phyloP scores from a whole-genome alignment of 176 grass and related monocot genomes.

The Oryza nivara region DNA sequence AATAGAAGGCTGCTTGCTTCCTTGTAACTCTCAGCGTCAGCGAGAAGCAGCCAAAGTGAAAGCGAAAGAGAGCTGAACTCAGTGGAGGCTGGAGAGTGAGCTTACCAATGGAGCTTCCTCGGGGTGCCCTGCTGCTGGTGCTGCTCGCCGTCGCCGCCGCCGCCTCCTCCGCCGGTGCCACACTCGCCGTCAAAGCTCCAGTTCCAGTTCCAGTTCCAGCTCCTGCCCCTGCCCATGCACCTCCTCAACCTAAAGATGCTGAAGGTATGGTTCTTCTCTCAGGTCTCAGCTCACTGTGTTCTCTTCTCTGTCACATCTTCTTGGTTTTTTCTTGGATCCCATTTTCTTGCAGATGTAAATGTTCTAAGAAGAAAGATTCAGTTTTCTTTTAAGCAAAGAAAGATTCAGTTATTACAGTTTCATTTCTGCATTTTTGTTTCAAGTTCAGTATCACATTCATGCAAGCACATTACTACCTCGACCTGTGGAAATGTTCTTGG shows the following conservation, averaged over 20 bases:
- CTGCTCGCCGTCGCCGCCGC: conserved; percentile 22
- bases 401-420: neutral
- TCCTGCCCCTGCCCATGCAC: neutral
- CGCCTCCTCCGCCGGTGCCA: conserved; percentile 37
- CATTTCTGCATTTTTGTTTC: neutral
- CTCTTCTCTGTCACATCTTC: neutral
- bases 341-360: neutral
- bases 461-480: conserved; percentile 2
- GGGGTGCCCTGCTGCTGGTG: conserved; percentile 20
- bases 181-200: conserved; percentile 45
- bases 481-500: neutral
- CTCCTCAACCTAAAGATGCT: conserved; percentile 27
- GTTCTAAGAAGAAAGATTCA: neutral
- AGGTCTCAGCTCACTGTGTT: neutral
- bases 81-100: neutral
- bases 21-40: neutral
- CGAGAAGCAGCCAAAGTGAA: conserved; percentile 13
- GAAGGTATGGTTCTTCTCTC: conserved; percentile 33
- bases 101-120: conserved; percentile 47
- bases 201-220: neutral
- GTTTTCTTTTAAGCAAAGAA: neutral
- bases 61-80: conserved; percentile 10
- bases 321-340: neutral
- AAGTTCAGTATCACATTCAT: neutral
- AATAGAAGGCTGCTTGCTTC: neutral